Evolutionary conservation across 192 early-diverging fungal species (phyloP), one percentile per base, ranked within the genome.

Genomic region (Coemansia sp.): DNA sequence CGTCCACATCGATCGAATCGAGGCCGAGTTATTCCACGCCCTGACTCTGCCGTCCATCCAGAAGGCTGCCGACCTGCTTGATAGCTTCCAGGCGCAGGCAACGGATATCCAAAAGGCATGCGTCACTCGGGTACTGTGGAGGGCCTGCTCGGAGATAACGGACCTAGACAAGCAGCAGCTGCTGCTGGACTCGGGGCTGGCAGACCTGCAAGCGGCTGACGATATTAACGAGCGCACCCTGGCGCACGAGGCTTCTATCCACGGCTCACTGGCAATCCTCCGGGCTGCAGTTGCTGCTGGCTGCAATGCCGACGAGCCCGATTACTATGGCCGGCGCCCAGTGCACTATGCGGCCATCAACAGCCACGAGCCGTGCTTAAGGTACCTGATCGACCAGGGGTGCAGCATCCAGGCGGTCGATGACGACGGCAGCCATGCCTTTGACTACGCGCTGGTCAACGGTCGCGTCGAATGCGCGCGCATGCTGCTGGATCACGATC

Each of bases 311-410:
- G 78, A 85, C 50, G 81, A 68, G 23, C 60, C 79, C n/a, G 97
- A 99, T 66, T 87, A 92, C 31, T 97, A 97, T 67, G 91, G 87
- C 44, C 72, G 94, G 39, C 87, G 83, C 15, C 85, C 95, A 3
- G 55, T 96, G 27, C 97, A 99, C 65, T 99, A 99, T 60, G 90
- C 90, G 0, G 84, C 91, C 9, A 94, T 98, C 87, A 85, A 93
- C 57, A 95, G 93, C 14, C 83, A 87, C 53, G 61, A 67, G 9
- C 85, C 86, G 6, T 85, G 86, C 23, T 64, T 93, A 17, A 76
- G 64, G 28, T 87, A 77, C 22, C 61, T 89, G 20, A 60, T 87
- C 0, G 66, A 64, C 5, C 54, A 67, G 26, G 76, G 77, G 0
- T 79, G 83, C 31, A 70, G 81, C 20, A 70, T 82, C 41, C 61